phyloP scores from a whole-genome alignment of 2,329 filamentous ascomycete species.

The Pseudocercospora fuligena region DNA sequence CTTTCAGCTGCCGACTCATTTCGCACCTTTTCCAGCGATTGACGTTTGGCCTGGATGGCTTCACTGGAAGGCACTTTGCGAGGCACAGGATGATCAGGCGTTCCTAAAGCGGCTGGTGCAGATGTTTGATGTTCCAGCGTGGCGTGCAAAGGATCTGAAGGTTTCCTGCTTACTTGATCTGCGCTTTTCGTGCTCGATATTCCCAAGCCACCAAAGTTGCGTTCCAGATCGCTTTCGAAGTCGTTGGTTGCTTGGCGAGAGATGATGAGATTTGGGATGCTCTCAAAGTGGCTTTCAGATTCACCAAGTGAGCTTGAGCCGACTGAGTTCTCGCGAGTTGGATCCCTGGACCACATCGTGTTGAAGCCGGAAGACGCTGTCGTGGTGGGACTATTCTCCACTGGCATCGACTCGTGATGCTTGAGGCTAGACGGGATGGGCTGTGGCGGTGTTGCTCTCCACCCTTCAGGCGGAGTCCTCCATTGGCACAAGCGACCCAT shows the following conservation, averaged over 20 bases:
- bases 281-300: conserved; percentile 78
- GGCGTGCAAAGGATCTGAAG: conserved; percentile 46
- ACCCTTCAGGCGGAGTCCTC: conserved; percentile 75
- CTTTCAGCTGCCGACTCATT: conserved; percentile 77
- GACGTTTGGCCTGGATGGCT: conserved; percentile 73
- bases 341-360: conserved; percentile 45
- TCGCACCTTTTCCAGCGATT: conserved; percentile 73
- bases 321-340: conserved; percentile 77
- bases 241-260: conserved; percentile 70
- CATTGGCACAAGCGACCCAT: conserved; percentile 88
- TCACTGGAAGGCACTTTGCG: conserved; percentile 73
- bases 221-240: conserved; percentile 59
- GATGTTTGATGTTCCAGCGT: conserved; percentile 68
- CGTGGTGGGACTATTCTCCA: conserved; percentile 82
- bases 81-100: conserved; percentile 40
- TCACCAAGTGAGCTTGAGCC: conserved; percentile 88
- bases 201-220: conserved; percentile 68
- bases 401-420: conserved; percentile 65
- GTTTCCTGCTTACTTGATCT: conserved; percentile 28
- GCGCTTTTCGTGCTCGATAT: conserved; percentile 54
- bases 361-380: conserved; percentile 74
- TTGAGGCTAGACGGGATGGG: conserved; percentile 64
- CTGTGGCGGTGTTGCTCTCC: conserved; percentile 47
- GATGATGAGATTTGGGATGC: conserved; percentile 75
- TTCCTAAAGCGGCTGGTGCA: conserved; percentile 58